Evolutionary conservation across 345 rosid species (phyloP).

Genomic region (Euphorbia peplus): DNA sequence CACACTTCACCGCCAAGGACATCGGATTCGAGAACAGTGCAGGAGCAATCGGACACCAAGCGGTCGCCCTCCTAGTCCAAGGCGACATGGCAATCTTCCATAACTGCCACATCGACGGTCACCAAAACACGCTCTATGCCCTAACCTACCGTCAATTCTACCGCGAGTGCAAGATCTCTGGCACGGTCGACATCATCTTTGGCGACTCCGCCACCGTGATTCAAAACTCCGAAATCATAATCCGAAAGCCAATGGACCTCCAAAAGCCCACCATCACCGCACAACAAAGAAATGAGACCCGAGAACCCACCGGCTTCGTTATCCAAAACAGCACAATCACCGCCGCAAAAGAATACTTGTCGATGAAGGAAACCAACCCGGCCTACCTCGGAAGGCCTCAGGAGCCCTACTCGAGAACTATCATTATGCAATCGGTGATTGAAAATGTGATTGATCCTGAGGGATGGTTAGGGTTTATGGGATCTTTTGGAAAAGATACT

Average conservation of each 20-base stretch:
- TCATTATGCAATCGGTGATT: slow-evolving; percentile 53
- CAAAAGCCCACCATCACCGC: slow-evolving; percentile 52
- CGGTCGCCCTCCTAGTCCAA: slow-evolving; percentile 17
- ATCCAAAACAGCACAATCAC: slow-evolving; percentile 60
- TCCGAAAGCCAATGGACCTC: slow-evolving; percentile 49
- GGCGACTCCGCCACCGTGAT: slow-evolving; percentile 52
- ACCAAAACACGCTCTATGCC: slow-evolving; percentile 25
- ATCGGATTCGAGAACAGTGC: slow-evolving; percentile 34
- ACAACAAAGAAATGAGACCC: slow-evolving; percentile 48
- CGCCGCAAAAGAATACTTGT: slow-evolving; percentile 35
- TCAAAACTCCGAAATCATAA: slow-evolving; percentile 58
- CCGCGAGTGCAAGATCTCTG: slow-evolving; percentile 27
- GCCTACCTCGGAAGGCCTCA: slow-evolving; percentile 80
- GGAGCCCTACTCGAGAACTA: slow-evolving; percentile 52
- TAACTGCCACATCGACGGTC: slow-evolving; percentile 26
- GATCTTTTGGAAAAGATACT: slow-evolving; percentile 46
- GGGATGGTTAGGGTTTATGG: slow-evolving; percentile 59
- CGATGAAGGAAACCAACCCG: slow-evolving; percentile 33
- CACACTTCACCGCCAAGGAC: slow-evolving; percentile 27
- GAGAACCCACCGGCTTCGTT: slow-evolving; percentile 46
- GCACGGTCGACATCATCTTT: slow-evolving; percentile 49
- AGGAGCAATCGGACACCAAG: slow-evolving; percentile 24
- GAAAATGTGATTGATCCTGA: slow-evolving; percentile 53
- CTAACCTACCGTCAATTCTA: slow-evolving; percentile 32
- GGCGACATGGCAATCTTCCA: slow-evolving; percentile 20